Conservation (phyloP, 2,329 filamentous ascomycete species). For the Plenodomus lindquistii region DNA sequence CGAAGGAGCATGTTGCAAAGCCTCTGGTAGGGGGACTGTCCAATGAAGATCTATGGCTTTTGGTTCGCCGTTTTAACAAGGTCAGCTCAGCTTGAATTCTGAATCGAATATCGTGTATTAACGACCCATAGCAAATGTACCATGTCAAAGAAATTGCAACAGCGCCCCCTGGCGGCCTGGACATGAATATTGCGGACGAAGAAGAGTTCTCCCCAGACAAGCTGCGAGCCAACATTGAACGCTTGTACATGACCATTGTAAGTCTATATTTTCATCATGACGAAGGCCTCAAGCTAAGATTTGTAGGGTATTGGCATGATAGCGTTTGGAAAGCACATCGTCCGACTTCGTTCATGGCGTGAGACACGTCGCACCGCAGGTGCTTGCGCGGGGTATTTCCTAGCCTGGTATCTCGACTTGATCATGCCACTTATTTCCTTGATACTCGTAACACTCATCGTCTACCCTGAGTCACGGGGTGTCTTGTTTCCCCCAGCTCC, state of each 20-base stretch:
- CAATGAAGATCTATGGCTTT: constrained; percentile 74
- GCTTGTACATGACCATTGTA: constrained; percentile 77
- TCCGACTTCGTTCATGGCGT: constrained; percentile 76
- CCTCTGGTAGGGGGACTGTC: constrained; percentile 68
- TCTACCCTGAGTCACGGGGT: constrained; percentile 64
- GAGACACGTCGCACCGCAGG: constrained; percentile 69
- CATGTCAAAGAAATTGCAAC: constrained; percentile 70
- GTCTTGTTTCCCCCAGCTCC: constrained; percentile 78
- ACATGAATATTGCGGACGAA: constrained; percentile 79
- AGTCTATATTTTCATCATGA: constrained; percentile 5
- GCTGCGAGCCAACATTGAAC: constrained; percentile 74
- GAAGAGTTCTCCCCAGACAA: constrained; percentile 87
- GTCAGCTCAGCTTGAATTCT: constrained; percentile 36
- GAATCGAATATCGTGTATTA: constrained; percentile 15
- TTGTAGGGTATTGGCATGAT: constrained; percentile 63
- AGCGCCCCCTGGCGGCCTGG: constrained; percentile 68
- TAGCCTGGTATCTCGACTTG: constrained; percentile 75
- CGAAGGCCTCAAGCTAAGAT: constrained; percentile 7
- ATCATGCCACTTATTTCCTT: constrained; percentile 64
- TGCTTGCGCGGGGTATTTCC: constrained; percentile 65
- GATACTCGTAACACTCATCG: constrained; percentile 67
- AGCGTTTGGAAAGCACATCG: constrained; percentile 72
- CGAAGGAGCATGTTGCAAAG: constrained; percentile 57
- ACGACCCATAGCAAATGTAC: constrained; percentile 60
- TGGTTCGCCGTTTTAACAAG: constrained; percentile 76